Evolutionary conservation across 139 green algal species (phyloP).

Genomic region (Pleodorina starrii): DNA sequence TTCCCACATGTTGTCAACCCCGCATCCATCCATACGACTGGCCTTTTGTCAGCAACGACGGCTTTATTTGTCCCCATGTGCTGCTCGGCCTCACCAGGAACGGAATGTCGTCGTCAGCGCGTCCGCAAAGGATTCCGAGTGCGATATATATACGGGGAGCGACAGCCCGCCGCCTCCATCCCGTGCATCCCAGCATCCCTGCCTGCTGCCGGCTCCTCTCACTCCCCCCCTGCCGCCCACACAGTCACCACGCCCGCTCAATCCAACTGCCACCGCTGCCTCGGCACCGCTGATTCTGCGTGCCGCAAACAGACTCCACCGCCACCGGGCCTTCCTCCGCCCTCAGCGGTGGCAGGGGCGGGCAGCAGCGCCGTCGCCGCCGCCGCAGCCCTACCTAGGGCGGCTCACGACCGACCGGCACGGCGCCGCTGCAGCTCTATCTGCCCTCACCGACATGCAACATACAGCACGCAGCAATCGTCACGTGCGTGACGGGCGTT

Average conservation of each 20-base stretch:
- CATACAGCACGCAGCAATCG: no score
- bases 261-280: neutral
- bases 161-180: neutral
- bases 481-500: neutral
- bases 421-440: neutral
- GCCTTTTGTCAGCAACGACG: neutral
- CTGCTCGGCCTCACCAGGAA: conserved; percentile 3
- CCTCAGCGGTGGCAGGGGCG: no score
- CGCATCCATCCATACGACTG: neutral
- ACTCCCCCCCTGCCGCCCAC: neutral
- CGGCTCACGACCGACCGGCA: neutral
- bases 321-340: neutral
- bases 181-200: neutral
- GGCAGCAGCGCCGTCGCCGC: no score
- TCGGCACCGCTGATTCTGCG: neutral
- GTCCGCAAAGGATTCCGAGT: conserved; percentile 7
- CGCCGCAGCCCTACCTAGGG: no score
- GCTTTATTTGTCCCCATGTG: neutral
- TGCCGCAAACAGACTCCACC: neutral
- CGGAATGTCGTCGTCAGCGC: neutral
- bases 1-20: no score
- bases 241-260: neutral
- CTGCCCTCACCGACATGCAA: no score
- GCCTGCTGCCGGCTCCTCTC: no score
- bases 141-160: neutral